Conservation (phyloP, 2,329 filamentous ascomycete genomes). For the Lachnellula subtilissima region DNA sequence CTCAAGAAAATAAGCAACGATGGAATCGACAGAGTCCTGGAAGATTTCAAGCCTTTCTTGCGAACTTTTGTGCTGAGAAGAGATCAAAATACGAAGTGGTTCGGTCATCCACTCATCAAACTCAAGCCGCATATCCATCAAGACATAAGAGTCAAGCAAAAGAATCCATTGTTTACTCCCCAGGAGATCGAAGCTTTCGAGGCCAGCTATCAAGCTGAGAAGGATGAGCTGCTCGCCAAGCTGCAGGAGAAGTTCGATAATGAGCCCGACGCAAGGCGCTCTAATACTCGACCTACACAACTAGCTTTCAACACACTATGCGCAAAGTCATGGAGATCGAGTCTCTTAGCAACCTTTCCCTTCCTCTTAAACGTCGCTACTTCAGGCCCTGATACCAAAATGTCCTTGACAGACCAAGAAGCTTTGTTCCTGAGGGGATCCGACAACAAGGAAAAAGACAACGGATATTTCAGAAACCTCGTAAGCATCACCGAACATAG, state of each 20-base stretch:
- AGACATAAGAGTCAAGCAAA: constrained; percentile 11
- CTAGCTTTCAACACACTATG: constrained; percentile 5
- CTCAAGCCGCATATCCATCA: constrained; percentile 12
- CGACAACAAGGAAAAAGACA: background rate
- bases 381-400: background rate
- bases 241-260: constrained; percentile 3
- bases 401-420: constrained; percentile 10
- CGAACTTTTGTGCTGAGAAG: constrained; percentile 12
- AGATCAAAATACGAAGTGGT: constrained; percentile 12
- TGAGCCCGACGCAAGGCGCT: background rate
- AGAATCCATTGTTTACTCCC: background rate
- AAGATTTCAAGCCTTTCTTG: constrained; percentile 9
- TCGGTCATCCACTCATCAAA: constrained; percentile 11
- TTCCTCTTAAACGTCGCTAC: constrained; percentile 2
- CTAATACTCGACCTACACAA: background rate
- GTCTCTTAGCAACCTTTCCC: constrained; percentile 13
- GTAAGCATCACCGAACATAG: constrained; percentile 8
- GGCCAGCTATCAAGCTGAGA: background rate
- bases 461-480: constrained; percentile 5
- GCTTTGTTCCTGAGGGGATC: background rate
- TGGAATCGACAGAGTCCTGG: background rate
- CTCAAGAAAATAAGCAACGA: background rate
- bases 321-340: background rate
- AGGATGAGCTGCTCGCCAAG: background rate
- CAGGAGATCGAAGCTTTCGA: background rate